These are phyloP conservation scores for Penicillium coffeae DNA, from an alignment of 495 filamentous ascomycete genomes.

Conservation along the genomic window DNA sequence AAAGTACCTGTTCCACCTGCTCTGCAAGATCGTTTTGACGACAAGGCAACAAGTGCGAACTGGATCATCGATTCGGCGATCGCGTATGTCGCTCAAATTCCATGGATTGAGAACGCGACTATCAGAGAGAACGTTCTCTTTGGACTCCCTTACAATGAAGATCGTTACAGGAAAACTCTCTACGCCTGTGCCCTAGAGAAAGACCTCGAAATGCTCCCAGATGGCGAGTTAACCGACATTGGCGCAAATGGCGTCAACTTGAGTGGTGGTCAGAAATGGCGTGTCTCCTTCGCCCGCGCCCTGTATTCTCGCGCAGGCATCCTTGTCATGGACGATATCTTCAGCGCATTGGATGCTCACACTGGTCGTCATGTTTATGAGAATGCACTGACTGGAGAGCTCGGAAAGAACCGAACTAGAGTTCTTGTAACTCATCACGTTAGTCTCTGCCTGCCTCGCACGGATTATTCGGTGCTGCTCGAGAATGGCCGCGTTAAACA, in stretches of 20 bases:
- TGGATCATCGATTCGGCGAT: slow-evolving; percentile 56
- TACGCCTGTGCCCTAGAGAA: slow-evolving; percentile 68
- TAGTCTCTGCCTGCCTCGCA: slow-evolving; percentile 62
- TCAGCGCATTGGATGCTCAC: slow-evolving; percentile 65
- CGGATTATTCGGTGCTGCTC: slow-evolving; percentile 67
- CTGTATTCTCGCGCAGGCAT: slow-evolving; percentile 78
- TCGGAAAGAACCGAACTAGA: slow-evolving; percentile 66
- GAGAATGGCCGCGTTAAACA: slow-evolving; percentile 52
- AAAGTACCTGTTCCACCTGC: slow-evolving; percentile 37
- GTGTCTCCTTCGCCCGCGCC: slow-evolving; percentile 72
- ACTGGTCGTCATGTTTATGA: slow-evolving; percentile 77
- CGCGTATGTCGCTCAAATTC: slow-evolving; percentile 77
- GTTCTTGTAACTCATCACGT: slow-evolving; percentile 82
- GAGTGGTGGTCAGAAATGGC: slow-evolving; percentile 80
- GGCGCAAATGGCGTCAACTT: slow-evolving; percentile 81
- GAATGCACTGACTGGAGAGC: slow-evolving; percentile 63
- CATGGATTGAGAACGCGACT: slow-evolving; percentile 82
- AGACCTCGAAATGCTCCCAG: slow-evolving; percentile 68
- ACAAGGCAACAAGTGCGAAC: slow-evolving; percentile 18
- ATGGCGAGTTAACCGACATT: slow-evolving; percentile 76
- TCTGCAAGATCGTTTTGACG: slow-evolving; percentile 23
- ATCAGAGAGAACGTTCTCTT: slow-evolving; percentile 72
- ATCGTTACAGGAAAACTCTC: slow-evolving; percentile 62
- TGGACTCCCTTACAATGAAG: slow-evolving; percentile 62
- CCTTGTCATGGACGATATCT: slow-evolving; percentile 80